Evolutionary conservation across 306 rosid genomes (phyloP), one percentile per base, ranked within the genome.

Genomic region (Phaseolus lunatus): DNA sequence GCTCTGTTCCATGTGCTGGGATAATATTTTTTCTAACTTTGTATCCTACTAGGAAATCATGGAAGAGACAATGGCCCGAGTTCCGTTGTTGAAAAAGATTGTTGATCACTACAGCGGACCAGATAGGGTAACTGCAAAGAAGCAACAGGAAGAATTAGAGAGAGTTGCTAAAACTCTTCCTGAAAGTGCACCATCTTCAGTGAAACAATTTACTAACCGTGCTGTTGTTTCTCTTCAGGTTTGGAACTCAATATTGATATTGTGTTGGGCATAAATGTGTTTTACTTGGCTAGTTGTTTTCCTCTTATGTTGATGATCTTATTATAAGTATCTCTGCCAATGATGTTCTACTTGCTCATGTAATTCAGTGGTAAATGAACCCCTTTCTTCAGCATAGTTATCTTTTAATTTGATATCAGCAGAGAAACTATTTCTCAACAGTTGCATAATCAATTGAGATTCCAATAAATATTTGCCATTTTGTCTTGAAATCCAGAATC

Each of bases 141-240:
- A 82, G 80, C 98, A 90, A 74, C 84, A 87, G 45, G 80, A 83
- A 82, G 96, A 95, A 84, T 82, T 95, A 73, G 96, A 95, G 77
- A 88, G 96, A 73, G 97, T 92, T 78, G 95, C 97, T n/a, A 89
- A 85, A 67, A 89, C 88, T 70, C 89, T 92, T 66, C 96, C 98
- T 12, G 65, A 45, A 84, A 90, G 80, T 52, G 87, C 88, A 15
- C 92, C 97, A 50, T 81, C 87, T 84, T 92, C 98, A 37, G 85
- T 95, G 66, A 90, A 88, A 85, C 84, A 52, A 70, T 95, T 95
- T 78, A 76, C 98, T 62, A 84, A 90, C 70, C 96, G 89, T 19
- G 90, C 92, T 3, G 89, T 95, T 72, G 85, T 88, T 62, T 95
- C 98, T 80, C 91, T 92, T 73, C 96, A 95, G 97, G 98, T 95